Conservation (phyloP, 805 yeast species). For the Candida andamanensis region DNA sequence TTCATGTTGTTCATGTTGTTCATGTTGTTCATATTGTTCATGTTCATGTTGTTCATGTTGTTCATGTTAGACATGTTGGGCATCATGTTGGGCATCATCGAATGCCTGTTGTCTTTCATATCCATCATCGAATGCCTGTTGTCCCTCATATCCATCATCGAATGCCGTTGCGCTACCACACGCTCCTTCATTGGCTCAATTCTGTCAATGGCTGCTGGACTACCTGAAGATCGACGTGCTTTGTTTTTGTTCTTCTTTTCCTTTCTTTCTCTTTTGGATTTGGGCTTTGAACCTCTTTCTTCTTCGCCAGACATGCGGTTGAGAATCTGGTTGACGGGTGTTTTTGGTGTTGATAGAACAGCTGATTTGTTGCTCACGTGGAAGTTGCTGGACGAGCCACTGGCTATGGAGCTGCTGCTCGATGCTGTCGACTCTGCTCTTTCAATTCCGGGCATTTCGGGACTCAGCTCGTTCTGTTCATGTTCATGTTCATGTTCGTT, state of each 20-base stretch:
- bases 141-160: constrained; percentile 3
- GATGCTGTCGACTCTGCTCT: constrained; percentile 8
- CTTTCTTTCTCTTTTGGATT: too few relatives aligned
- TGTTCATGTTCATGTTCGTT: neutral
- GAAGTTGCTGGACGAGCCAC: constrained; percentile 25
- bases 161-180: too few relatives aligned
- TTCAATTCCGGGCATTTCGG: constrained; percentile 2
- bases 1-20: neutral
- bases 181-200: too few relatives aligned
- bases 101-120: constrained; percentile 2
- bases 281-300: too few relatives aligned
- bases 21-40: constrained; percentile 1
- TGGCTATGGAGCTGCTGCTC: constrained; percentile 28
- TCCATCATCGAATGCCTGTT: constrained; percentile 3
- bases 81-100: constrained; percentile 7
- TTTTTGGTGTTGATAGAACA: too few relatives aligned
- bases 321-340: too few relatives aligned
- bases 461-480: neutral
- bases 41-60: constrained; percentile 6
- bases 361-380: constrained; percentile 14
- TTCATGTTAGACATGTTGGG: neutral
- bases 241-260: constrained; percentile 1
- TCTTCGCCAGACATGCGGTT: too few relatives aligned
- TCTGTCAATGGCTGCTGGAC: too few relatives aligned
- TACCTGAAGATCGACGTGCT: too few relatives aligned